Base-by-base conservation (phyloP, 2,329 filamentous ascomycete genomes). In the Microcyclosporella mali region DNA sequence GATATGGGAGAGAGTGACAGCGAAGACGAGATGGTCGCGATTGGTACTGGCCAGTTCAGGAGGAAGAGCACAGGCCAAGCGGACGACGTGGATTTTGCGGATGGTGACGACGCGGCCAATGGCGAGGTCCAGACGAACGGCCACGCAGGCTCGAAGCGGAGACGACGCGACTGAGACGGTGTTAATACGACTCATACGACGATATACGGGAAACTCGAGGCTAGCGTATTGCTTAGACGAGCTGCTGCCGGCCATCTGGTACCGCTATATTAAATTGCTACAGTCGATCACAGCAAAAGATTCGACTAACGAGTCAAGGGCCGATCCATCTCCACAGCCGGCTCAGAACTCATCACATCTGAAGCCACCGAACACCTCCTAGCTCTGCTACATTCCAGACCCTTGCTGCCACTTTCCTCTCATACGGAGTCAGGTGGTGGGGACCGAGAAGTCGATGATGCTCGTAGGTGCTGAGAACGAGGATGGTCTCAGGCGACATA, bases 1-100 rank as follows among this genome's bases (percentile, higher is more conserved):
- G 87, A 95, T 60, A 78, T 97, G 34, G 88, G 88, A 36, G 88
- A 94, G 57, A 95, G 87, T 56, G 92, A 97, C 60, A 95, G 87
- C 60, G 92, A 95, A 60, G 92, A 98, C 57, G 94, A 98, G 60
- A 75, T 82, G 37, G 69, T 83, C 28, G 74, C 77, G 28, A 71
- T 82, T 40, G 79, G 79, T 0, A 75, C 78, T 1, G 90, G 90
- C 9, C 94, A 92, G 35, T 90, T 94, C 75, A 77, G 90, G 52
- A 78, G 88, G 46, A 84, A 88, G 61, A 95, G 87, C 61, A 61
- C 57, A 2, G 60, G 57, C 14, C 53, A 56, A 33, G 59, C 59
- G 78, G 78, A 37, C 74, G 82, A 53, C 11, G 41, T 55, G 81
- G 58, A 58, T 8, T 55, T 58, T 31, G 51, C 47, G 16, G 56